phyloP scores from a whole-genome alignment of 2,329 filamentous ascomycete species.

The Myriosclerotinia scirpicola region DNA sequence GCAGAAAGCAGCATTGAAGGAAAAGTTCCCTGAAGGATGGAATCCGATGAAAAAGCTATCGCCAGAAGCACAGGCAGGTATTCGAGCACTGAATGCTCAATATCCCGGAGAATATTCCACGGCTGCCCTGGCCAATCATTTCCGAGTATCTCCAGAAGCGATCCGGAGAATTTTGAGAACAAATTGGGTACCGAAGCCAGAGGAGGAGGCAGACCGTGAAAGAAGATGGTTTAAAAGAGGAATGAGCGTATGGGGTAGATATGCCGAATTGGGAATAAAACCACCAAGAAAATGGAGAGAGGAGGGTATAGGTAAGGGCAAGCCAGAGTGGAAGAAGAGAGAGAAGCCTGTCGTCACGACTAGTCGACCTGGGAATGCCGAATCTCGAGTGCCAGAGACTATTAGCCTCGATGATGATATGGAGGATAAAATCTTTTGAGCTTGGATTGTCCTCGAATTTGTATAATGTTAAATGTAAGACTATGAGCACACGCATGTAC shows the following conservation, averaged over 20 bases:
- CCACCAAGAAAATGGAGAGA: conserved; percentile 60
- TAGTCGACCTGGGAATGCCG: conserved; percentile 23
- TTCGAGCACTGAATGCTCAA: conserved; percentile 76
- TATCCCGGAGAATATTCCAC: conserved; percentile 79
- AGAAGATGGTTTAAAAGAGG: conserved; percentile 62
- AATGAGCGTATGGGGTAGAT: conserved; percentile 57
- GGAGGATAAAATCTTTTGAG: conserved; percentile 33
- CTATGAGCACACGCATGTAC: neutral
- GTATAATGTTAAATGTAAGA: conserved; percentile 7
- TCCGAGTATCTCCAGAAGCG: conserved; percentile 82
- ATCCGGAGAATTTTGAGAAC: conserved; percentile 82
- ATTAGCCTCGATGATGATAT: conserved; percentile 10
- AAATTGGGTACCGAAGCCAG: conserved; percentile 65
- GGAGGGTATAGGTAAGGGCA: conserved; percentile 39
- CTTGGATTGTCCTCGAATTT: neutral
- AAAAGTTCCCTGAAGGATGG: conserved; percentile 84
- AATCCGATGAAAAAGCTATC: conserved; percentile 81
- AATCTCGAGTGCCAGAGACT: conserved; percentile 13
- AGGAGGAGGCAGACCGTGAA: conserved; percentile 58
- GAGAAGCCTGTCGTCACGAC: conserved; percentile 28
- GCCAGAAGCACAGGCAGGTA: conserved; percentile 87
- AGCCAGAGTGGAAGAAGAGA: conserved; percentile 32
- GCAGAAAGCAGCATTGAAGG: conserved; percentile 71
- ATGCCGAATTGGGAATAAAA: conserved; percentile 61
- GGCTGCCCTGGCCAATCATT: conserved; percentile 69